Percentiles rank a stretch among this genome's conserved stretches.
phyloP scores from a whole-genome alignment of 225 moss, liverwort and hornwort species.

The Straminergon stramineum region DNA sequence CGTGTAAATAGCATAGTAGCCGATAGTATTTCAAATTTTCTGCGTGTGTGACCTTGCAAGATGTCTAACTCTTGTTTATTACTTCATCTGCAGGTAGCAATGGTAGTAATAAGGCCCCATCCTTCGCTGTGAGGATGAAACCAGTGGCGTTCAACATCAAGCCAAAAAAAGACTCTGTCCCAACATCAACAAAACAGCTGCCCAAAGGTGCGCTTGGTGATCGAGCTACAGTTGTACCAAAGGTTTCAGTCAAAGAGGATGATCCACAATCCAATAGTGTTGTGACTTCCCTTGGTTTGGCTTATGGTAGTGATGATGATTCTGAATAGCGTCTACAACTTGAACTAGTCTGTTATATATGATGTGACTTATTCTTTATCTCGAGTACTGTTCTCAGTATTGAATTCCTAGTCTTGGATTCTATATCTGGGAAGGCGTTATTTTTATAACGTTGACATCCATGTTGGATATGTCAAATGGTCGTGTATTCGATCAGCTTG shows the following conservation, averaged over 20 bases:
- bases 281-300: constrained; percentile 28
- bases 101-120: constrained; percentile 1
- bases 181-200: not conserved
- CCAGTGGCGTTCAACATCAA: constrained; percentile 39
- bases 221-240: not conserved
- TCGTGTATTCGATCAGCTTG: not conserved
- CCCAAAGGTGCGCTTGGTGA: not conserved
- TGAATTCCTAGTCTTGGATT: not conserved
- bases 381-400: not conserved
- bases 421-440: not conserved
- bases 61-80: not conserved
- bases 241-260: not conserved
- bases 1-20: not conserved
- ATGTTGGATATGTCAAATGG: not conserved
- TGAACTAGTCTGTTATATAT: not conserved
- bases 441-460: not conserved
- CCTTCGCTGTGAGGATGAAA: constrained; percentile 40
- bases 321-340: constrained; percentile 11
- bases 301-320: constrained; percentile 28
- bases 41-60: not conserved
- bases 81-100: constrained; percentile 17
- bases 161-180: constrained; percentile 6
- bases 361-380: not conserved
- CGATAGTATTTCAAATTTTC: not conserved
- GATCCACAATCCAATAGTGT: not conserved